These are phyloP conservation scores for Starmerella sp. DNA, from an alignment of 805 yeast species.

Conservation along the genomic window DNA sequence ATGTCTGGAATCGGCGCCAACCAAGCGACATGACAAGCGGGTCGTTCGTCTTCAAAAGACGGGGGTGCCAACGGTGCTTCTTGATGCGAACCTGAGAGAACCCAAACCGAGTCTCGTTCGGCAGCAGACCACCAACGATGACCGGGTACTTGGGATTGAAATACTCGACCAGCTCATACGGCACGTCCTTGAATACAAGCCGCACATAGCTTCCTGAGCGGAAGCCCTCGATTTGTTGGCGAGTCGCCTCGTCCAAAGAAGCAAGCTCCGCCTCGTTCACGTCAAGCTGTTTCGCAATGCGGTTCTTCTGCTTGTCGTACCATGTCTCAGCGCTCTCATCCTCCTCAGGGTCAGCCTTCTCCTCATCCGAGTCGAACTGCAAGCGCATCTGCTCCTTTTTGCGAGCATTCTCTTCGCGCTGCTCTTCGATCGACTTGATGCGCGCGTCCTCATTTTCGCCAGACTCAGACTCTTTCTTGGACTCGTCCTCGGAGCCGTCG, in stretches of 20 bases:
- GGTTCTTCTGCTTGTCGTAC: constrained; percentile 95
- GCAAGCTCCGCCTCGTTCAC: constrained; percentile 65
- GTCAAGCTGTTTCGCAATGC: constrained; percentile 90
- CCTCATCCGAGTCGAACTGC: constrained; percentile 77
- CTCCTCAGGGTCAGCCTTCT: constrained; percentile 63
- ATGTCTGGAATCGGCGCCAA: constrained; percentile 96
- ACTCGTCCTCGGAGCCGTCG: constrained; percentile 17
- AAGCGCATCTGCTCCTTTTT: constrained; percentile 79
- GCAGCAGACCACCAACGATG: constrained; percentile 78
- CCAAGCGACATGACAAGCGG: constrained; percentile 89
- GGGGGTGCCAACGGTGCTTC: constrained; percentile 98
- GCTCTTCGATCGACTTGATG: constrained; percentile 49
- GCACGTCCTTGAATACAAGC: constrained; percentile 66
- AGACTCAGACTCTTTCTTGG: constrained; percentile 23
- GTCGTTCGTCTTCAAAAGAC: constrained; percentile 87
- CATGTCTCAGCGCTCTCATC: constrained; percentile 87
- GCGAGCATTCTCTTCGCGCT: constrained; percentile 69
- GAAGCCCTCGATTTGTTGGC: constrained; percentile 79
- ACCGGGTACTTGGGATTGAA: constrained; percentile 79
- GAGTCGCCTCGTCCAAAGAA: constrained; percentile 60
- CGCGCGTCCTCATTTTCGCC: constrained; percentile 26
- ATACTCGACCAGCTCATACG: constrained; percentile 82
- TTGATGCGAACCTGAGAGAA: constrained; percentile 85
- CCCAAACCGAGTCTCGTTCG: constrained; percentile 89
- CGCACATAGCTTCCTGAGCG: constrained; percentile 91